A percentile compares a stretch with the other conserved stretches of the same genome.
phyloP scores from a whole-genome alignment of 768 basidiomycete genomes.

The Amanita jacksonii region DNA sequence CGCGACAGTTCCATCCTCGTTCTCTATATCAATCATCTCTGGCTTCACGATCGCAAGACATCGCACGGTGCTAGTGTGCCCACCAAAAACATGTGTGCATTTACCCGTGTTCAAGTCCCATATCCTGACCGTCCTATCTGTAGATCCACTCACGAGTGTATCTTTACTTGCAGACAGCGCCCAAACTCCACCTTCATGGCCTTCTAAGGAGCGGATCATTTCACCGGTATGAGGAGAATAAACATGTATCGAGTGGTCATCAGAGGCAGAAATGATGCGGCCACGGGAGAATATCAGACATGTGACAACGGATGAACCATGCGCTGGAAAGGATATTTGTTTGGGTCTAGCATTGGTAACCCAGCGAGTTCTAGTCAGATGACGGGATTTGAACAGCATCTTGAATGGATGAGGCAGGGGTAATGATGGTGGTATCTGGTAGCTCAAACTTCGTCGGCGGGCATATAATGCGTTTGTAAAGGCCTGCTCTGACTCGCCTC shows the following conservation, averaged over 20 bases:
- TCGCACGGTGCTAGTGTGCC: slow-evolving; percentile 93
- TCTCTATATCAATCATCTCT: slow-evolving; percentile 69
- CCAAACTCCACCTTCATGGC: slow-evolving; percentile 97
- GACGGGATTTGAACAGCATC: slow-evolving; percentile 85
- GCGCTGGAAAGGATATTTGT: slow-evolving; percentile 77
- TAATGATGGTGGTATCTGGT: slow-evolving; percentile 33
- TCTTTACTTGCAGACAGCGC: slow-evolving; percentile 86
- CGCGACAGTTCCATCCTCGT: slow-evolving; percentile 47
- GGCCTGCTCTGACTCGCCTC: slow-evolving; percentile 71
- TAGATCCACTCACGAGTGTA: slow-evolving; percentile 84
- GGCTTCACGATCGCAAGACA: slow-evolving; percentile 96
- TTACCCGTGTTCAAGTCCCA: slow-evolving; percentile 77
- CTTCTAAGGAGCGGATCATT: slow-evolving; percentile 64
- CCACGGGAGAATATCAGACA: slow-evolving; percentile 91
- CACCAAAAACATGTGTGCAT: slow-evolving; percentile 90
- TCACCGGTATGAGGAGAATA: slow-evolving; percentile 83
- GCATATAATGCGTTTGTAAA: slow-evolving; percentile 68
- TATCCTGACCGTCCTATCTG: slow-evolving; percentile 87
- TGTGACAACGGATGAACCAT: slow-evolving; percentile 87
- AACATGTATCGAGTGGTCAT: slow-evolving; percentile 94
- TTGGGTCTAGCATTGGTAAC: slow-evolving; percentile 61
- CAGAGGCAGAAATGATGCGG: slow-evolving; percentile 93
- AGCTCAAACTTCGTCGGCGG: slow-evolving; percentile 39
- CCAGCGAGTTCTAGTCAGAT: slow-evolving; percentile 75
- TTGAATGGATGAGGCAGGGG: slow-evolving; percentile 84